Evolutionary conservation across 305 asterid species (phyloP).

Genomic region (Plantago lanceolata): DNA sequence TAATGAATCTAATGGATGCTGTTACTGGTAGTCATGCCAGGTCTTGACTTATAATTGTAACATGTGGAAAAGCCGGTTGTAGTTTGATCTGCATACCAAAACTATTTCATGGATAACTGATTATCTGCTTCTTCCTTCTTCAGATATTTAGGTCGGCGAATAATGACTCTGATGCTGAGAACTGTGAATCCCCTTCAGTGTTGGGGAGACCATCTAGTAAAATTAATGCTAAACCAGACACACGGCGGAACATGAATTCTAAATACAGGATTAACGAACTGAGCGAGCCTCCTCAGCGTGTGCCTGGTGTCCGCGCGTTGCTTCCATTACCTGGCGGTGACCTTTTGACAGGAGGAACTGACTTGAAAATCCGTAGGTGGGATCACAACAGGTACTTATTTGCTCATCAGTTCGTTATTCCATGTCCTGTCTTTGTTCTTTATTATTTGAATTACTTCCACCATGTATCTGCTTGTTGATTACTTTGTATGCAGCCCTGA

Average conservation of each 20-base stretch:
- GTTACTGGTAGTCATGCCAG: not conserved
- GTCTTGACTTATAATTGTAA: not conserved
- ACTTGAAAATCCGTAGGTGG: constrained; percentile 95
- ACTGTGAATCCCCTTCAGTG: constrained; percentile 72
- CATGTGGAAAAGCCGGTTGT: not conserved
- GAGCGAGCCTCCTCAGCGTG: constrained; percentile 66
- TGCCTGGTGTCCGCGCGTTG: constrained; percentile 93
- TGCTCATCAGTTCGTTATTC: constrained; percentile 19
- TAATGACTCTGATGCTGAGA: constrained; percentile 64
- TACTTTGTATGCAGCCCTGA: constrained; percentile 64
- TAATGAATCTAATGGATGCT: not conserved
- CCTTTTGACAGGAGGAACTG: constrained; percentile 92
- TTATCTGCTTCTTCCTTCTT: constrained; percentile 6
- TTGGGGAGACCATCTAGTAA: constrained; percentile 61
- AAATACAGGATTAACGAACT: constrained; percentile 85
- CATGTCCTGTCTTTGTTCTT: constrained; percentile 13
- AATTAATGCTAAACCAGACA: constrained; percentile 55
- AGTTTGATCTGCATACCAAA: not conserved
- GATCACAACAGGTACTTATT: constrained; percentile 73
- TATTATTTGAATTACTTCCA: constrained; percentile 12
- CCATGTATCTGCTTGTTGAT: constrained; percentile 19
- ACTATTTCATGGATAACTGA: constrained; percentile 17
- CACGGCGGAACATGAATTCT: constrained; percentile 50
- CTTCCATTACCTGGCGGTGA: constrained; percentile 98
- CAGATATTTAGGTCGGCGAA: constrained; percentile 77